Base-by-base conservation (phyloP, 2,329 filamentous ascomycete genomes). In the Polychaeton citri region DNA sequence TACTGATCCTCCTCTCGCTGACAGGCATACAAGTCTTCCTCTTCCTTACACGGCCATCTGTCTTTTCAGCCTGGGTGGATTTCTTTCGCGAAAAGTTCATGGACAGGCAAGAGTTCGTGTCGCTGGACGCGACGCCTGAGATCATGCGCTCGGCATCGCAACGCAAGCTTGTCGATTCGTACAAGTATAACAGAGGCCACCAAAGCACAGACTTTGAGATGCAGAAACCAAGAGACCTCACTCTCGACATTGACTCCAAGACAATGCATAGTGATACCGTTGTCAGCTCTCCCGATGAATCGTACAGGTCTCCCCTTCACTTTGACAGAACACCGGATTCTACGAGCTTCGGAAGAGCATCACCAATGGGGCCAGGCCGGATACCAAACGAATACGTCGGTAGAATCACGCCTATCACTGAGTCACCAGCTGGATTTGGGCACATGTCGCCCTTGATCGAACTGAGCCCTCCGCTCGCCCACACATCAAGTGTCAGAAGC, bases 61-160 rank as follows among this genome's bases (percentile, higher is more conserved):
- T 96, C 78, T 66, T 92, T 37, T 72, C 68, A 3, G 90, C 81
- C 43, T 98, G 90, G 90, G 47, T 66, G 30, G 77, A 92, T 18
- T 61, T 87, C 33, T 60, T 74, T 41, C 59, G 62, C 16, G 57
- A 54, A 21, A 62, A 65, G 36, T 54, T 62, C 41, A 65, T 60
- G 45, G 59, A 63, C 40, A 74, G 80, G 53, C 74, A 75, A 49
- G 88, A 96, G 57, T 96, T 95, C 50, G 81, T 94, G 44, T 92
- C 84, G 26, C 78, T 81, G 32, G 88, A 95, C 54, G 85, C 86
- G 1, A 38, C 44, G 31, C 36, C 42, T 21, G 38, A 45, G 10
- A 38, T 41, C 28, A 44, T 46, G 34, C 43, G 48, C n/a, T 35
- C 40, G n/a, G 38, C 40, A 21, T 47, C 51, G 7, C 41, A 48